These are phyloP conservation scores for Rhodotorula paludigena DNA, from an alignment of 768 basidiomycete species.

Conservation along the genomic window DNA sequence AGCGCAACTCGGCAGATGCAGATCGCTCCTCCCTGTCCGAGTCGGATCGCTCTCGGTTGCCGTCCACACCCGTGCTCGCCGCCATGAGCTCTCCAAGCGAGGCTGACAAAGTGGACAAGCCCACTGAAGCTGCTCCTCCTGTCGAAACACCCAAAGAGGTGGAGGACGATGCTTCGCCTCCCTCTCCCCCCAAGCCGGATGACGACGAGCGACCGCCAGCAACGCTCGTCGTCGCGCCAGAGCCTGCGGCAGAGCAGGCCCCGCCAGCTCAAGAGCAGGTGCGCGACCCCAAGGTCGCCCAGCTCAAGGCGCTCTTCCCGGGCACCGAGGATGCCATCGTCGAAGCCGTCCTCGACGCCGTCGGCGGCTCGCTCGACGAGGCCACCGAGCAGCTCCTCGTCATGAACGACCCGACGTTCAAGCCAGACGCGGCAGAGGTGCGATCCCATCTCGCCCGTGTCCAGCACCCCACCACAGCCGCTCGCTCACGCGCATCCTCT, in stretches of 20 bases:
- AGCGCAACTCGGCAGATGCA: too few species aligned
- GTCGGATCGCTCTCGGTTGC: too few species aligned
- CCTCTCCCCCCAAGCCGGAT: too few species aligned
- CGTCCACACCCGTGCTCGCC: too few species aligned
- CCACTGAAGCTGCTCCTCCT: too few species aligned
- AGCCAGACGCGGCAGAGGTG: constrained; percentile 19
- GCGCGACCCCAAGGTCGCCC: constrained; percentile 6
- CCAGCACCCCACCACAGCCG: neutral
- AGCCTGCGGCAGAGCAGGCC: neutral
- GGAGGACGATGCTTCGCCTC: too few species aligned
- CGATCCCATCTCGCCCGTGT: neutral
- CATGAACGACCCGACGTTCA: constrained; percentile 18
- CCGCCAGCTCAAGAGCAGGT: neutral
- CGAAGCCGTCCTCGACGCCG: constrained; percentile 19
- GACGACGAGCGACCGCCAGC: neutral
- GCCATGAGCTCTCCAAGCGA: too few species aligned
- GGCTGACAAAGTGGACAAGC: too few species aligned
- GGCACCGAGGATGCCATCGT: constrained; percentile 10
- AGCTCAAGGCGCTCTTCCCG: constrained; percentile 24
- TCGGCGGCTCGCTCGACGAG: constrained; percentile 5
- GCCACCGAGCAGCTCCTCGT: constrained; percentile 18
- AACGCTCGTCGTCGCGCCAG: neutral
- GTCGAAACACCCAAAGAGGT: too few species aligned
- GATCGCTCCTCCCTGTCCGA: too few species aligned
- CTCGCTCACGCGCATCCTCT: neutral